Percentiles rank a stretch among this genome's conserved stretches.
Evolutionary conservation across 495 filamentous ascomycete genomes (phyloP).

Genomic region (Daldinia vernicosa): DNA sequence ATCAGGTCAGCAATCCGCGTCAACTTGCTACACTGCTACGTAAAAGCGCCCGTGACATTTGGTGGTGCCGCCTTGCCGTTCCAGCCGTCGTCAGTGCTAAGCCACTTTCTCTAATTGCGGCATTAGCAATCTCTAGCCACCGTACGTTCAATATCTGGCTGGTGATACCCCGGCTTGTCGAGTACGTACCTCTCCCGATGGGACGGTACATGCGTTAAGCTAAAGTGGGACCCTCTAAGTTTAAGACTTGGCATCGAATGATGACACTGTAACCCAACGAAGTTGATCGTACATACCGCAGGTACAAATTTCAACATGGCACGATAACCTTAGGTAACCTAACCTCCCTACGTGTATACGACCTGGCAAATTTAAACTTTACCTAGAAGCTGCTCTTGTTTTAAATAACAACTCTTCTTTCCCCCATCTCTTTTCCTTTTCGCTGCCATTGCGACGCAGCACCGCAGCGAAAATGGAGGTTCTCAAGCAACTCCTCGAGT

Average conservation of each 20-base stretch:
- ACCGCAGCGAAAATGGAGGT: slow-evolving; percentile 26
- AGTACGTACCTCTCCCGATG: slow-evolving; percentile 32
- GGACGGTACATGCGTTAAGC: slow-evolving; percentile 28
- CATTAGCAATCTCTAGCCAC: no score
- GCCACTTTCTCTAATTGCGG: slow-evolving; percentile 15
- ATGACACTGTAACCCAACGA: slow-evolving; percentile 40
- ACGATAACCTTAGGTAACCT: slow-evolving; percentile 25
- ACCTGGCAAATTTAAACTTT: neutral
- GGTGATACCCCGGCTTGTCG: neutral
- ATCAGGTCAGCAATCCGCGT: slow-evolving; percentile 11
- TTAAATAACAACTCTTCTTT: neutral
- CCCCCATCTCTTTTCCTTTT: neutral
- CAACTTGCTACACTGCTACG: neutral
- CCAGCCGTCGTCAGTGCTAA: slow-evolving; percentile 21
- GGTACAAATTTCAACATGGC: slow-evolving; percentile 19
- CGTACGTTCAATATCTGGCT: neutral
- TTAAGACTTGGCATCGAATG: slow-evolving; percentile 41
- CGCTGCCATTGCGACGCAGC: neutral
- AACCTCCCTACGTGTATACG: neutral
- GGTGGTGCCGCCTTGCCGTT: neutral
- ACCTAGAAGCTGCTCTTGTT: neutral
- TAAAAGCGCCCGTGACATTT: no score
- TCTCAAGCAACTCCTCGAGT: slow-evolving; percentile 51
- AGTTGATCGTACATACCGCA: slow-evolving; percentile 7
- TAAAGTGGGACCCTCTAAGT: slow-evolving; percentile 3